Evolutionary conservation across 768 basidiomycete species (phyloP), one percentile per base, ranked within the genome.

Genomic region (Xerocomus spinulosus): DNA sequence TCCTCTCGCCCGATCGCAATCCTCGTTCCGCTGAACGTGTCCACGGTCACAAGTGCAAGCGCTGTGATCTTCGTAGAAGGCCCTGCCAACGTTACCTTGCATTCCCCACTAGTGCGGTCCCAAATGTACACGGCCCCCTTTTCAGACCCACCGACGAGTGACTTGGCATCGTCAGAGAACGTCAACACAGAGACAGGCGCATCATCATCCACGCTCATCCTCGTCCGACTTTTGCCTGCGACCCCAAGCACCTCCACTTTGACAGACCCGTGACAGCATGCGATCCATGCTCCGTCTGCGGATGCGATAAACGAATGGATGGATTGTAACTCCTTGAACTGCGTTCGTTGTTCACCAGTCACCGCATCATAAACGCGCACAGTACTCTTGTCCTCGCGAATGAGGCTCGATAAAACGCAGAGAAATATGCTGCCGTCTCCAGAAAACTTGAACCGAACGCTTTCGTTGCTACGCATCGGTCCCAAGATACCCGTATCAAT

Each of bases 51-150:
- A 24, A 37, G 51, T 23, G 44, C 50, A 18, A 63, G 40, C 23
- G 58, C 46, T 15, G 50, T 62, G 25, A 62, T 58, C 36, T 4
- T 34, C 4, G 48, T 43, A 9, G 51, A 42, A n/a, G 45, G 34
- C 3, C 0, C 39, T 1, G 8, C 45, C 5, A 54, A 42, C 25
- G 28, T 42, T 15, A 52, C 45, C 24, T 46, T 46, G 38, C 46
- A 56, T 17, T 33, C 14, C 7, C 61, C 57, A 20, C 40, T 56
- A 0, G 32, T 18, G 1, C 44, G 49, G 17, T 60, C 54, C 62
- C 58, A 65, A 9, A 65, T 20, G 0, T 25, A 48, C 15, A 65
- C 49, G 3, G 41, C 35, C 5, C 52, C 51, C 5, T 46, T 17
- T 23, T 44, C 2, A n/a, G 50, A 60, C 3, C 56, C 63, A 1